Evolutionary conservation across 2,329 filamentous ascomycete species (phyloP).

Genomic region (Diaporthe caulivora): DNA sequence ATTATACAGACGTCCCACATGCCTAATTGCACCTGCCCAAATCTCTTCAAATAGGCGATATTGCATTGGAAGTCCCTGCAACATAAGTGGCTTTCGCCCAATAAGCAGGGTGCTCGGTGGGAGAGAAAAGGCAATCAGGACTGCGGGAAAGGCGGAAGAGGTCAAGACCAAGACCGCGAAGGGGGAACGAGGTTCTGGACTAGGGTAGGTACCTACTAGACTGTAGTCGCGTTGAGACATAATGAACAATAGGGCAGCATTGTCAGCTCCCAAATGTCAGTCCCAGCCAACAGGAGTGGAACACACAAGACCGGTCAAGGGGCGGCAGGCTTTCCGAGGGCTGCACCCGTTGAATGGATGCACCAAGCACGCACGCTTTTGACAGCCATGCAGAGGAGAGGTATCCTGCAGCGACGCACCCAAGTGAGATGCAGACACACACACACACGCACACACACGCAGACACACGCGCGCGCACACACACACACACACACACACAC

Average conservation of each 20-base stretch:
- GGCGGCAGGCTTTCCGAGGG: conserved; percentile 30
- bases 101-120: not conserved
- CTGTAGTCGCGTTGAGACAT: conserved; percentile 7
- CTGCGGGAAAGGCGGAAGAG: conserved; percentile 6
- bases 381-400: conserved; percentile 30
- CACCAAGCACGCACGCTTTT: conserved; percentile 14
- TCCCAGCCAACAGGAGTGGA: conserved; percentile 25
- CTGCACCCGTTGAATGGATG: conserved; percentile 27
- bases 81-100: not conserved
- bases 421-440: conserved; percentile 19
- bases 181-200: not conserved
- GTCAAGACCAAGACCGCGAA: not conserved
- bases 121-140: not conserved
- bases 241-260: conserved; percentile 21
- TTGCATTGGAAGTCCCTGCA: not conserved
- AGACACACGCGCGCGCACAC: no score
- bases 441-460: not conserved
- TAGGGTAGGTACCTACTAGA: not conserved
- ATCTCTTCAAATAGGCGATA: not conserved
- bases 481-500: no score
- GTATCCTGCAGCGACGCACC: conserved; percentile 29
- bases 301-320: conserved; percentile 32
- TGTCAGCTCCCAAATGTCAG: conserved; percentile 24
- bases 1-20: conserved; percentile 25
- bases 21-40: conserved; percentile 24